Conservation (phyloP, 2,329 filamentous ascomycete species). For the Colletotrichum tropicale region DNA sequence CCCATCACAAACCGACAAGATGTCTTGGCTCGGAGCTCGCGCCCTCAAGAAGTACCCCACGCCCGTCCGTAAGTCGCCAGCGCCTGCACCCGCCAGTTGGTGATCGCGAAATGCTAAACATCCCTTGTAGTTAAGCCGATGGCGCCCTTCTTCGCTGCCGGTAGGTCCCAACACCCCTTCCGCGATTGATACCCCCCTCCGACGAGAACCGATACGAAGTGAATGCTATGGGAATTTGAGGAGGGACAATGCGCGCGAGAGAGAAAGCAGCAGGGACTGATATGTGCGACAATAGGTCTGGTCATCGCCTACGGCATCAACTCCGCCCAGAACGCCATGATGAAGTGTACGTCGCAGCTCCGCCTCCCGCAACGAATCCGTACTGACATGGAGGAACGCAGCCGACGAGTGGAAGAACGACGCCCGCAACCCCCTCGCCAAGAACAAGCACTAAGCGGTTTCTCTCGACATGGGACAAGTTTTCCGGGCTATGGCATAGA, state of each 20-base stretch:
- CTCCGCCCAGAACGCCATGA: conserved; percentile 77
- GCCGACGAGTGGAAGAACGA: conserved; percentile 97
- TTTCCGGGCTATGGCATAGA: conserved; percentile 4
- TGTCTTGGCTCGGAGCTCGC: conserved; percentile 73
- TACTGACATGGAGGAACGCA: conserved; percentile 44
- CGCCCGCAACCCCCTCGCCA: conserved; percentile 79
- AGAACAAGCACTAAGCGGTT: conserved; percentile 49
- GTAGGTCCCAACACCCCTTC: conserved; percentile 61
- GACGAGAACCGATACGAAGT: background rate
- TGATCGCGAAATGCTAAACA: conserved; percentile 14
- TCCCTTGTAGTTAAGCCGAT: conserved; percentile 77
- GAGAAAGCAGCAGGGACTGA: background rate
- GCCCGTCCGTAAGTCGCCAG: conserved; percentile 70
- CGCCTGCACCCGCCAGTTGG: conserved; percentile 2
- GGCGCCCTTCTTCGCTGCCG: conserved; percentile 92
- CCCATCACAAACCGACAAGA: conserved; percentile 56
- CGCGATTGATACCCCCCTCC: background rate
- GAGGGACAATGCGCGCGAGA: background rate
- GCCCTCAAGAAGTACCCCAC: conserved; percentile 81
- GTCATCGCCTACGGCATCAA: conserved; percentile 93
- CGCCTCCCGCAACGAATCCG: background rate
- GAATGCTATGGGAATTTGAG: background rate
- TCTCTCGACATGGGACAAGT: conserved; percentile 11
- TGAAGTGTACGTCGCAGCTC: conserved; percentile 65
- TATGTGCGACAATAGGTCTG: conserved; percentile 60